phyloP scores from a whole-genome alignment of 2,329 filamentous ascomycete species.

The Fusarium dlaminii region DNA sequence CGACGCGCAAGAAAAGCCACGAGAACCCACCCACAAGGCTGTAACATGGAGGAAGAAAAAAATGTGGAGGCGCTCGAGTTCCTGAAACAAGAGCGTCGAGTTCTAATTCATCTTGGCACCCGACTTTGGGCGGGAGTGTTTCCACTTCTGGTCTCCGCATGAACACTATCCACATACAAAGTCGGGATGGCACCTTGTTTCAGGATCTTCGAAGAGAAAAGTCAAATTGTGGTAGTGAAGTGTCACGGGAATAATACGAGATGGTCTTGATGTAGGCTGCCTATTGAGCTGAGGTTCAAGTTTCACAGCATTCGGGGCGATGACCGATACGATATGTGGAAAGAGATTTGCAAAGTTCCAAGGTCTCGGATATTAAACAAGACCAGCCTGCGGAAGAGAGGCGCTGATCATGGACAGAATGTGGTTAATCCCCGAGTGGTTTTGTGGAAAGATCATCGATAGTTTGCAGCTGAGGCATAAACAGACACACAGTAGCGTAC shows the following conservation, averaged over 20 bases:
- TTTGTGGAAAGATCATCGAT: conserved; percentile 28
- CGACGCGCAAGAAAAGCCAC: neutral
- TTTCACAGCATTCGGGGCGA: conserved; percentile 32
- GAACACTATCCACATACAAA: conserved; percentile 11
- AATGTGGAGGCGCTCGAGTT: conserved; percentile 18
- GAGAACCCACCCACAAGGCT: conserved; percentile 29
- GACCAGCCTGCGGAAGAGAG: neutral
- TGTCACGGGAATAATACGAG: conserved; percentile 14
- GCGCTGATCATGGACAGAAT: conserved; percentile 26
- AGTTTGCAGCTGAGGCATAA: conserved; percentile 26
- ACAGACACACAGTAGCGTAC: neutral
- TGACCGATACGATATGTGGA: conserved; percentile 26
- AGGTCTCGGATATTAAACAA: conserved; percentile 1
- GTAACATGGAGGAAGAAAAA: neutral
- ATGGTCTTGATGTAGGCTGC: conserved; percentile 5
- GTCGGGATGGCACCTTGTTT: conserved; percentile 29
- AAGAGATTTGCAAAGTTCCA: neutral
- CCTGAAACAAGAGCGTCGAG: conserved; percentile 12
- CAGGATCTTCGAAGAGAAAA: conserved; percentile 1
- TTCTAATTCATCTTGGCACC: conserved; percentile 12
- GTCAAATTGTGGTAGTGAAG: neutral
- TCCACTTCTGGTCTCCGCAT: conserved; percentile 21
- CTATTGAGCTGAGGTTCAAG: conserved; percentile 7
- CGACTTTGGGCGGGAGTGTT: conserved; percentile 13
- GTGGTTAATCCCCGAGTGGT: conserved; percentile 16